phyloP scores from a whole-genome alignment of 78 protist genomes.

The Emiliania huxleyi region DNA sequence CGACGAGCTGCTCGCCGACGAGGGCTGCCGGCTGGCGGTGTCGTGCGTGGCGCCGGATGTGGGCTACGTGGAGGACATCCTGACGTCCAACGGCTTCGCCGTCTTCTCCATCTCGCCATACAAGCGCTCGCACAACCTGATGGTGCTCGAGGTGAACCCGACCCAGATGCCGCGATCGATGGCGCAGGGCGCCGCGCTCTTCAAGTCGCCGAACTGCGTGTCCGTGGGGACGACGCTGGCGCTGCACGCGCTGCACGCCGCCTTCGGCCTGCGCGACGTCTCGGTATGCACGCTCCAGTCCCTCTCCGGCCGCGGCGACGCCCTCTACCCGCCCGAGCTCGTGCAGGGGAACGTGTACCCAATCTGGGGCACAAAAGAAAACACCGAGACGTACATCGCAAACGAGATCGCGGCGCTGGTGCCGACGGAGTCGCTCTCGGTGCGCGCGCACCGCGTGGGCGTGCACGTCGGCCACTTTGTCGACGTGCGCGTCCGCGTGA shows the following conservation, averaged over 20 bases:
- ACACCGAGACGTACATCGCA: neutral
- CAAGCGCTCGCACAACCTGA: neutral
- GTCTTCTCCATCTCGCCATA: conserved; percentile 5
- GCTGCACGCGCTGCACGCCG: neutral
- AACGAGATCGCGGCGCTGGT: neutral
- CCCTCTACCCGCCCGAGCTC: neutral
- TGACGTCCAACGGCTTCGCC: neutral
- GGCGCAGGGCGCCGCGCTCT: neutral
- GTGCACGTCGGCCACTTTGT: conserved; percentile 3
- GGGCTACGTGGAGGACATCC: neutral
- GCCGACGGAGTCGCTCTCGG: neutral
- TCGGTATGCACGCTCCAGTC: neutral
- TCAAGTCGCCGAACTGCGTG: neutral
- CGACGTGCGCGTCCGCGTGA: neutral
- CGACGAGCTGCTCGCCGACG: neutral
- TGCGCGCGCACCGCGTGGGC: neutral
- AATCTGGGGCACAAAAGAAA: neutral
- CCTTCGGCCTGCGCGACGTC: neutral
- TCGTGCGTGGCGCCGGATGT: conserved; percentile 3
- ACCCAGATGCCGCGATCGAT: neutral
- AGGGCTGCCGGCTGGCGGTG: neutral
- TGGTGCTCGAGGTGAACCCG: neutral
- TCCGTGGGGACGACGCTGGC: neutral
- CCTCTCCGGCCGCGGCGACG: neutral
- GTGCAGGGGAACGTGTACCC: neutral